A percentile compares a stretch with the other conserved stretches of the same genome.
Conservation (phyloP, 805 yeast species). For the Yarrowia osloensis region DNA sequence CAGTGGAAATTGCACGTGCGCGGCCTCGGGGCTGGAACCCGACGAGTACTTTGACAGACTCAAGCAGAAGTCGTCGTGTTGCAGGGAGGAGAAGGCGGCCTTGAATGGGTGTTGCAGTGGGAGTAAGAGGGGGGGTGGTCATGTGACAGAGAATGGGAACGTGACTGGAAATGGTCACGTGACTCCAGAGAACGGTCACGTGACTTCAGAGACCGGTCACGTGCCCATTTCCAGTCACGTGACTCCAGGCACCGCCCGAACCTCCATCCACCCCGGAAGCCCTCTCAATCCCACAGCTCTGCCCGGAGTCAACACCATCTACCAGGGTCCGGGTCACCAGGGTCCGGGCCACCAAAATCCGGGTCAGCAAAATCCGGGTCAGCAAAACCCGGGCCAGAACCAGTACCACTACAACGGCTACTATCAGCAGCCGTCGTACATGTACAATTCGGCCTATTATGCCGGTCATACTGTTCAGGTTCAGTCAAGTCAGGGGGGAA, state of each 20-base stretch:
- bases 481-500: background rate
- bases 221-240: no score
- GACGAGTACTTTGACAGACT: slow-evolving; percentile 24
- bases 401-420: slow-evolving; percentile 5
- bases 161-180: background rate
- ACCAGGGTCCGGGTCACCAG: background rate
- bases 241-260: no score
- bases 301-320: background rate
- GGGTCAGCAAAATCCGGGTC: no score
- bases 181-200: background rate
- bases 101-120: slow-evolving; percentile 5
- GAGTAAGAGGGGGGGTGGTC: background rate
- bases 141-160: background rate
- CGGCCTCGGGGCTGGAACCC: slow-evolving; percentile 18
- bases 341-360: background rate
- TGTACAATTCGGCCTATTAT: slow-evolving; percentile 22
- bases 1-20: slow-evolving; percentile 22
- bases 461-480: slow-evolving; percentile 15
- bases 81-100: background rate
- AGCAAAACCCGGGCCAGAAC: no score
- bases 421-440: slow-evolving; percentile 17
- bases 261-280: no score
- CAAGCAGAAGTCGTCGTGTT: slow-evolving; percentile 6
- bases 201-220: no score
- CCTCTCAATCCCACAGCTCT: background rate